phyloP scores from a whole-genome alignment of 2,329 filamentous ascomycete species.

The Escovopsis sp. region DNA sequence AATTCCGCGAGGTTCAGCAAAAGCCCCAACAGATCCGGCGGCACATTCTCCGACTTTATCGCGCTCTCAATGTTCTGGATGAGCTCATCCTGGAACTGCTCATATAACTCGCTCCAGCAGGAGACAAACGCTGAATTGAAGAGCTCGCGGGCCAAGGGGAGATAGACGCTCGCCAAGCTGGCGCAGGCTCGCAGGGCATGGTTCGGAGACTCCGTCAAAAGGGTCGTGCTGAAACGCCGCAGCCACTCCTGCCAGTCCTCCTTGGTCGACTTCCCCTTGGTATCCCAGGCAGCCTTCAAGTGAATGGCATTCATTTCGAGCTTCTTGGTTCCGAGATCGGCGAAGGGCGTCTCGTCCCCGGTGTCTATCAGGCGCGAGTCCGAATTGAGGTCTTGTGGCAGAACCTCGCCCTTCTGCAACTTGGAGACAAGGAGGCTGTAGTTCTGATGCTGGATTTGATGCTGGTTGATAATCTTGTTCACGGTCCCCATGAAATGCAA shows the following conservation, averaged over 20 bases:
- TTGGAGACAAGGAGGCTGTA: slow-evolving; percentile 89
- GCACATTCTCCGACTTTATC: slow-evolving; percentile 87
- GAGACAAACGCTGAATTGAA: slow-evolving; percentile 99
- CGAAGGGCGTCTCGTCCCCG: slow-evolving; percentile 63
- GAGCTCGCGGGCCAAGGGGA: slow-evolving; percentile 77
- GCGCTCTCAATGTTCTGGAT: slow-evolving; percentile 92
- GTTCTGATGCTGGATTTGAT: slow-evolving; percentile 77
- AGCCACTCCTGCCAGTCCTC: slow-evolving; percentile 99
- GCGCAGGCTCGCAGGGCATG: slow-evolving; percentile 90
- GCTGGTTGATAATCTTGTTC: slow-evolving; percentile 65
- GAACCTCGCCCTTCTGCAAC: slow-evolving; percentile 79
- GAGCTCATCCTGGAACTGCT: slow-evolving; percentile 91
- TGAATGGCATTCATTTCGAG: slow-evolving; percentile 95
- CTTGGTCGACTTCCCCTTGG: slow-evolving; percentile 87
- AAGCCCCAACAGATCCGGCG: slow-evolving; percentile 86
- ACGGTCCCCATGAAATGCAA: slow-evolving; percentile 87
- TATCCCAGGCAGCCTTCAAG: slow-evolving; percentile 93
- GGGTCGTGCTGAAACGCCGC: slow-evolving; percentile 84
- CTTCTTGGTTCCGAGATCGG: slow-evolving; percentile 82
- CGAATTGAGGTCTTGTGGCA: slow-evolving; percentile 89
- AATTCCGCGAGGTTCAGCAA: slow-evolving; percentile 95
- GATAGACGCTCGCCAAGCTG: slow-evolving; percentile 76
- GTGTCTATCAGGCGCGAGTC: slow-evolving; percentile 67
- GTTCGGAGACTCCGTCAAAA: slow-evolving; percentile 89
- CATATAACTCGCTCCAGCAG: slow-evolving; percentile 96